Conservation (phyloP, 768 basidiomycete species). For the Pleurotus eryngii region DNA sequence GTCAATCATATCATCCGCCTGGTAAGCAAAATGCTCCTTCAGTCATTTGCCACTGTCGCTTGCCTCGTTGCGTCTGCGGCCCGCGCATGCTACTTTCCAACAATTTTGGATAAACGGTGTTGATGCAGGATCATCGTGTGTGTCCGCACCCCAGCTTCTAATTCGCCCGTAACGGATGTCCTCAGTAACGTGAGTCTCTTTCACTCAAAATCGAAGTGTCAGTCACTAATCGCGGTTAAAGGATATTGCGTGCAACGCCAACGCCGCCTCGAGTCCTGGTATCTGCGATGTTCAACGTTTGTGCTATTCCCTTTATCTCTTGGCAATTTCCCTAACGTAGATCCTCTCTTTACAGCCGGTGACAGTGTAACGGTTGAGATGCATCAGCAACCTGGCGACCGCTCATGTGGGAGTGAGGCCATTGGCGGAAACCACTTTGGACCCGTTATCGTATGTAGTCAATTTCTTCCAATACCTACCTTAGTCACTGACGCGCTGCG, state of each 20-base stretch:
- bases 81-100: conserved; percentile 53
- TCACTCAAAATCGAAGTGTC: not conserved
- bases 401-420: conserved; percentile 42
- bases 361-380: conserved; percentile 43
- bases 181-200: conserved; percentile 26
- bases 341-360: conserved; percentile 30
- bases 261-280: conserved; percentile 26
- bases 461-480: not conserved
- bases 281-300: conserved; percentile 41
- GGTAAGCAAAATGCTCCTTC: conserved; percentile 24
- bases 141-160: conserved; percentile 41
- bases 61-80: conserved; percentile 35
- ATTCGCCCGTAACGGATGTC: conserved; percentile 44
- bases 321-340: too few species aligned
- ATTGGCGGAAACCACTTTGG: conserved; percentile 53
- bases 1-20: not conserved
- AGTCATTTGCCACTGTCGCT: conserved; percentile 24
- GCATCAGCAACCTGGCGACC: conserved; percentile 37
- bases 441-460: conserved; percentile 32
- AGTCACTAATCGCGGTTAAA: conserved; percentile 8
- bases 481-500: not conserved
- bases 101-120: conserved; percentile 50
- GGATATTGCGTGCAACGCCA: conserved; percentile 49
- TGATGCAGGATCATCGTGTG: conserved; percentile 48
- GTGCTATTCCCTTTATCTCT: conserved; percentile 7